phyloP scores from a whole-genome alignment of 495 filamentous ascomycete genomes.

The Sabuloglossum arenarium region DNA sequence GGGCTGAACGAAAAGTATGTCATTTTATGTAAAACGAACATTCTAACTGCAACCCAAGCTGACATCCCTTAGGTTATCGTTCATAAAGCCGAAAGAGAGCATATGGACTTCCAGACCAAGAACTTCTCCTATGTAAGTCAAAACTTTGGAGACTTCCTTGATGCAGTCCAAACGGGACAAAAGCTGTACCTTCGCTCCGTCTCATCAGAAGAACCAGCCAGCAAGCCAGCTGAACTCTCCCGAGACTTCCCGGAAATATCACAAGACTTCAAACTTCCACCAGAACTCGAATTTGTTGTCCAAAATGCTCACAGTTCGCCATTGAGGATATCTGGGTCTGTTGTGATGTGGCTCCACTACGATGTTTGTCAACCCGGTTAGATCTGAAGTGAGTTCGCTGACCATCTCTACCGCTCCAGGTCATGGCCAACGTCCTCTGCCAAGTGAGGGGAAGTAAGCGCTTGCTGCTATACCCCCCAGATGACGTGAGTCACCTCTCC shows the following conservation, averaged over 20 bases:
- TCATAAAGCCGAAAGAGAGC: constrained; percentile 38
- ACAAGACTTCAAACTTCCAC: constrained; percentile 48
- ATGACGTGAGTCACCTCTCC: constrained; percentile 44
- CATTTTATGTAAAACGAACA: constrained; percentile 2
- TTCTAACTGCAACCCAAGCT: constrained; percentile 1
- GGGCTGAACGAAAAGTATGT: constrained; percentile 38
- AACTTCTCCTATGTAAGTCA: constrained; percentile 64
- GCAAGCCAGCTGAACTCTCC: constrained; percentile 42
- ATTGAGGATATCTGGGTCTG: constrained; percentile 57
- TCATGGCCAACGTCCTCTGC: constrained; percentile 78
- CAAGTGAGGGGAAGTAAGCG: constrained; percentile 53
- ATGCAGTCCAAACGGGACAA: constrained; percentile 35
- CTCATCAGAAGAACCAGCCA: constrained; percentile 41
- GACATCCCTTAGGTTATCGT: constrained; percentile 37
- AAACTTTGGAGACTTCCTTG: constrained; percentile 44
- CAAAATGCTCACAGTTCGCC: constrained; percentile 59
- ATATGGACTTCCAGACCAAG: constrained; percentile 64
- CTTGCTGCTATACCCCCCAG: constrained; percentile 58
- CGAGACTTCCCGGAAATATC: constrained; percentile 51
- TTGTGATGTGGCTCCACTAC: constrained; percentile 86
- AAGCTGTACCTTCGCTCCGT: constrained; percentile 59
- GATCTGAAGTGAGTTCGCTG: neutral
- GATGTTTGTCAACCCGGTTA: constrained; percentile 33
- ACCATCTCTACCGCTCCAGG: constrained; percentile 23
- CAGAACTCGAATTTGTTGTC: constrained; percentile 32